Evolutionary conservation across 1,284 basidiomycete species (phyloP).

Genomic region (Calocybe gambosa): DNA sequence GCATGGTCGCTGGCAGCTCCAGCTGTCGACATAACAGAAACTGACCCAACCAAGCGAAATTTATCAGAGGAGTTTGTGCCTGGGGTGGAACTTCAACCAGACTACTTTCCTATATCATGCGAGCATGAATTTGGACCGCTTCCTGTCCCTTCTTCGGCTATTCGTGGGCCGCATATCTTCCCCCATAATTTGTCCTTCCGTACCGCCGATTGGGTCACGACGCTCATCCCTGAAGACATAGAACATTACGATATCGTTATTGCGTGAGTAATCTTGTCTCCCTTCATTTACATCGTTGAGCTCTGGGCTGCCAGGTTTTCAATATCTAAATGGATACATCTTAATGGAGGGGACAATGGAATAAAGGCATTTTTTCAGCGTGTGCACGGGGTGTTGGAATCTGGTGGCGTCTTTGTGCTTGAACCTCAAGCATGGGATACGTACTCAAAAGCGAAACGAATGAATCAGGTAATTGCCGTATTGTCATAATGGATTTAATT

Average conservation of each 20-base stretch:
- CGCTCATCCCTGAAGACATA: constrained; percentile 47
- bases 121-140: constrained; percentile 69
- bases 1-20: constrained; percentile 66
- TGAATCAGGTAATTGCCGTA: constrained; percentile 43
- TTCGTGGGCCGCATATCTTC: constrained; percentile 37
- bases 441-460: constrained; percentile 67
- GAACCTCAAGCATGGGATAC: constrained; percentile 79
- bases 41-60: constrained; percentile 18
- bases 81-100: constrained; percentile 10
- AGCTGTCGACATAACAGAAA: constrained; percentile 1
- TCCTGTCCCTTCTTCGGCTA: constrained; percentile 48
- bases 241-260: constrained; percentile 67
- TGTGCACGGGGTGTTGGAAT: constrained; percentile 47
- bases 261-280: constrained; percentile 43
- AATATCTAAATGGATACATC: constrained; percentile 81
- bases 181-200: constrained; percentile 73
- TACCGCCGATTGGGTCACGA: constrained; percentile 63
- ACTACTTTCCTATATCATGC: constrained; percentile 71
- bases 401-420: constrained; percentile 59
- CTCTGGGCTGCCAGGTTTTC: constrained; percentile 51
- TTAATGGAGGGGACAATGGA: constrained; percentile 69
- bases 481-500: not conserved
- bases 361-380: constrained; percentile 58
- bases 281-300: not conserved
- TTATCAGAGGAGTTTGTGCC: constrained; percentile 17